Percentiles rank a stretch among this genome's conserved stretches.
phyloP scores from a whole-genome alignment of 192 early-diverging fungal genomes.

The Lunasporangiospora selenospora region DNA sequence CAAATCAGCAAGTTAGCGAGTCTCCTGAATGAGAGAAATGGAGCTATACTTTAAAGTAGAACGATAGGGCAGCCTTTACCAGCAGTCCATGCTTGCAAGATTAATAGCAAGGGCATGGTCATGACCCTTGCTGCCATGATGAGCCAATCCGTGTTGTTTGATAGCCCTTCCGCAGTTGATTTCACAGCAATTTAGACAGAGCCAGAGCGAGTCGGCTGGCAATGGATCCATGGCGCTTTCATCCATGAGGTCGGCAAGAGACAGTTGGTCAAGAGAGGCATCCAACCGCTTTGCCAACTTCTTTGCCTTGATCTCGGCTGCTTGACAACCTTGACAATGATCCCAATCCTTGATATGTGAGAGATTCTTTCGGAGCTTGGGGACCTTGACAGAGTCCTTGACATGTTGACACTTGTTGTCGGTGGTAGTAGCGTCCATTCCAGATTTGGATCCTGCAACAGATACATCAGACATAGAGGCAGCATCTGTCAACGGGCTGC shows the following conservation, averaged over 20 bases:
- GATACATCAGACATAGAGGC: too few species aligned
- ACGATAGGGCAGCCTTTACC: too few species aligned
- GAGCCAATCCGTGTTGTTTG: conserved; percentile 23
- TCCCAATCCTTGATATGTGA: conserved; percentile 31
- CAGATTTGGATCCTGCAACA: background rate
- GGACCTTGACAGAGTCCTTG: conserved; percentile 14
- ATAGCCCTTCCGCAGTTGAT: conserved; percentile 36
- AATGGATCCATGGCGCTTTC: background rate
- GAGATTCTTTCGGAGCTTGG: conserved; percentile 8
- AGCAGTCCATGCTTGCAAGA: conserved; percentile 19
- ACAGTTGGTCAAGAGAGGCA: background rate
- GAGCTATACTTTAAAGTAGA: background rate
- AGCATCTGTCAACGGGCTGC: too few species aligned
- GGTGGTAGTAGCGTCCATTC: too few species aligned
- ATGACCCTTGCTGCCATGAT: conserved; percentile 19
- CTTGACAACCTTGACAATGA: conserved; percentile 25
- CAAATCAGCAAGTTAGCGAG: too few species aligned
- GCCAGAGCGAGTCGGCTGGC: conserved; percentile 17
- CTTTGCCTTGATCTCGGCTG: conserved; percentile 28
- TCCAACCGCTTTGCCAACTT: conserved; percentile 8
- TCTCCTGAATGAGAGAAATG: background rate
- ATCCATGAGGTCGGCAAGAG: conserved; percentile 1
- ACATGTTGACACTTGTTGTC: conserved; percentile 33
- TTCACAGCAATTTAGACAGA: conserved; percentile 42
- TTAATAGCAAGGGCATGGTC: conserved; percentile 39